A percentile compares a stretch with the other conserved stretches of the same genome.
Conservation (phyloP, 306 rosid species). For the Macrotyloma uniflorum region DNA sequence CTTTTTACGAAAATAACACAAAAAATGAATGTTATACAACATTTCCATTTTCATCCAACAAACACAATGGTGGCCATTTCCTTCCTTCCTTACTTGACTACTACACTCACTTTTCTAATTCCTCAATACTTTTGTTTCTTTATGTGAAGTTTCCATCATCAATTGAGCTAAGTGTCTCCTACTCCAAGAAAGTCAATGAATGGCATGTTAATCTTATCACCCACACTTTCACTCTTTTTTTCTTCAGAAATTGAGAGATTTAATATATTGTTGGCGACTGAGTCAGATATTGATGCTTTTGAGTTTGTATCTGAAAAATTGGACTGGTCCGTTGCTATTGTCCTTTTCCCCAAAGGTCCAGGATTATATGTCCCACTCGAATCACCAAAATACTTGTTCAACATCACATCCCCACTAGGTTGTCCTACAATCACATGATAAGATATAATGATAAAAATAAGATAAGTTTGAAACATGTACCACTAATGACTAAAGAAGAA, state of each 20-base stretch:
- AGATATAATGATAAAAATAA: background rate
- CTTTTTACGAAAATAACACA: constrained; percentile 59
- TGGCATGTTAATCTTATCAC: constrained; percentile 38
- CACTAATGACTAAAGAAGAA: background rate
- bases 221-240: constrained; percentile 45
- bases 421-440: constrained; percentile 35
- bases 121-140: constrained; percentile 22
- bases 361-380: no score
- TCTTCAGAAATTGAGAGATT: constrained; percentile 49
- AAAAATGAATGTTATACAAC: constrained; percentile 34
- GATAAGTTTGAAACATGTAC: no score
- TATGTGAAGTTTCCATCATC: constrained; percentile 19
- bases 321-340: constrained; percentile 50
- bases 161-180: constrained; percentile 52
- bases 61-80: background rate
- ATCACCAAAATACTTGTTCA: constrained; percentile 38
- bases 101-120: constrained; percentile 33
- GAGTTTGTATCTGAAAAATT: constrained; percentile 78
- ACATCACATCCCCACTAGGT: constrained; percentile 20
- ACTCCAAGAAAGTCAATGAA: constrained; percentile 96
- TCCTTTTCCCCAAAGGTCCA: constrained; percentile 6
- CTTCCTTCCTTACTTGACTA: background rate
- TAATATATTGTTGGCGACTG: constrained; percentile 58
- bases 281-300: constrained; percentile 73
- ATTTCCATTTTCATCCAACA: constrained; percentile 35